Conservation (phyloP, 139 green algal species). For the Picochlorum sp. region DNA sequence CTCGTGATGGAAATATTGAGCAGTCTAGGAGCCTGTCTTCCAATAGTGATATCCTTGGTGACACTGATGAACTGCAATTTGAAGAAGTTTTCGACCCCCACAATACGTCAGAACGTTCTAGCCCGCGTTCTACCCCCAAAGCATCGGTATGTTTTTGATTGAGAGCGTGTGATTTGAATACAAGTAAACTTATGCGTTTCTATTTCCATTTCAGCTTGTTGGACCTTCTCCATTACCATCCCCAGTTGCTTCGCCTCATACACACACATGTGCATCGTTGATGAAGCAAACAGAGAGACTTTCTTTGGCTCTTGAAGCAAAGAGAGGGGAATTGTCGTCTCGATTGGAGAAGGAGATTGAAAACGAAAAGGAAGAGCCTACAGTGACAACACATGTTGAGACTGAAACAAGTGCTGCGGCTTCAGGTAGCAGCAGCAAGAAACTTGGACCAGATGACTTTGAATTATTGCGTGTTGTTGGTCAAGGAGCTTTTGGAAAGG, state of each 20-base stretch:
- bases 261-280: neutral
- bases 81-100: conserved; percentile 16
- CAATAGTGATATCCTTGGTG: neutral
- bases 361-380: neutral
- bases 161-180: neutral
- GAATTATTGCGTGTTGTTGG: conserved; percentile 88
- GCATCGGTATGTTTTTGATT: conserved; percentile 8
- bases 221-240: conserved; percentile 31
- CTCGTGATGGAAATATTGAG: neutral
- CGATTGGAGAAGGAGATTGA: neutral
- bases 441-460: conserved; percentile 77
- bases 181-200: neutral
- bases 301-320: neutral
- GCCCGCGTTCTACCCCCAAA: conserved; percentile 1
- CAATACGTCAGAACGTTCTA: neutral
- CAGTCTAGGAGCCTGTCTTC: neutral
- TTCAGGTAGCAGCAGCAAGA: conserved; percentile 5
- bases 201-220: conserved; percentile 13
- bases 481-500: conserved; percentile 95
- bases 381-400: conserved; percentile 8
- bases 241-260: conserved; percentile 10
- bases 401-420: conserved; percentile 1
- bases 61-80: conserved; percentile 21
- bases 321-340: neutral
- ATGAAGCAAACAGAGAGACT: conserved; percentile 1